Evolutionary conservation across 2,329 filamentous ascomycete genomes (phyloP).

Genomic region (Diplodia sapinea): DNA sequence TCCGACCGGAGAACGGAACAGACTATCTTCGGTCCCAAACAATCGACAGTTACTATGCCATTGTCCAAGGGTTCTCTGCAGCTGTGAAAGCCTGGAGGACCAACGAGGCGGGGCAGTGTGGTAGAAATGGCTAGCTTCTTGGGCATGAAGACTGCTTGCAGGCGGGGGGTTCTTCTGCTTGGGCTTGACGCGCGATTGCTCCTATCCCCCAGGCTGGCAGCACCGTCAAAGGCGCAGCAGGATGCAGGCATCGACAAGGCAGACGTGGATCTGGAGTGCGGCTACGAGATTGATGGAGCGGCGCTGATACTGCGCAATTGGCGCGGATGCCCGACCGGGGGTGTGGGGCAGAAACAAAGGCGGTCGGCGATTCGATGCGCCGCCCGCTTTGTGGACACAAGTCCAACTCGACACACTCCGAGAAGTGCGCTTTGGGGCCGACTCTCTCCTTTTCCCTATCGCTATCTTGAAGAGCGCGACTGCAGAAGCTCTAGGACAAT

Average conservation of each 20-base stretch:
- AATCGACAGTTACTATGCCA: no score
- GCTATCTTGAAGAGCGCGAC: not conserved
- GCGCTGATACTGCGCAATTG: not conserved
- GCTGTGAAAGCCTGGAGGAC: not conserved
- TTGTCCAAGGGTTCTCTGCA: not conserved
- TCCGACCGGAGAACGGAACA: not conserved
- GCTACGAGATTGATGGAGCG: not conserved
- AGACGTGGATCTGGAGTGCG: not conserved
- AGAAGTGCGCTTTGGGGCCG: slow-evolving; percentile 5
- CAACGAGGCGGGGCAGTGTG: not conserved
- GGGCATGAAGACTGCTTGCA: not conserved
- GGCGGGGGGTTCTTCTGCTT: not conserved
- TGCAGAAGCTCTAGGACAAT: not conserved
- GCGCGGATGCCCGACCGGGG: slow-evolving; percentile 11
- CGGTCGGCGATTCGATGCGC: slow-evolving; percentile 18
- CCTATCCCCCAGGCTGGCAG: not conserved
- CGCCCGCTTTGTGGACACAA: slow-evolving; percentile 24
- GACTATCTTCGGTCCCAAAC: not conserved
- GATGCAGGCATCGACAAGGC: not conserved
- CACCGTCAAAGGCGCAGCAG: not conserved
- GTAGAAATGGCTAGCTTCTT: not conserved
- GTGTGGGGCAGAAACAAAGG: slow-evolving; percentile 20
- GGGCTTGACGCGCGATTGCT: not conserved
- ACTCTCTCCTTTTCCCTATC: slow-evolving; percentile 6
- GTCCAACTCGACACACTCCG: not conserved